Evolutionary conservation across 345 rosid genomes (phyloP).

Genomic region (Erysimum cheiranthoides): DNA sequence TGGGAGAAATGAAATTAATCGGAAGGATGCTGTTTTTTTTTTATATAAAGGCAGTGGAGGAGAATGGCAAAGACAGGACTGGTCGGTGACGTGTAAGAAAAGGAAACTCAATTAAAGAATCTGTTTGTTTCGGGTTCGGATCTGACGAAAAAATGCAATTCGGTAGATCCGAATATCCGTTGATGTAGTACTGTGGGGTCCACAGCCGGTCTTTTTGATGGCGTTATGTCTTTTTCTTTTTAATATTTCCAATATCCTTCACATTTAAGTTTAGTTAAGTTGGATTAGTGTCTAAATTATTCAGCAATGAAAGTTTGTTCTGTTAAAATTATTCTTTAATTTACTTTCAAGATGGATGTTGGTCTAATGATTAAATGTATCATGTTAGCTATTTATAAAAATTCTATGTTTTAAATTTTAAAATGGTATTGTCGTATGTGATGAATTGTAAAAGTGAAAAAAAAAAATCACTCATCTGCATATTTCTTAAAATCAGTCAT

Average conservation of each 20-base stretch:
- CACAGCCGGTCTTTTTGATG: neutral
- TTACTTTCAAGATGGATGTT: too few relatives aligned
- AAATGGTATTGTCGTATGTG: neutral
- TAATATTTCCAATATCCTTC: neutral
- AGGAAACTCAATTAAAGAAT: neutral
- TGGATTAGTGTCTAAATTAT: neutral
- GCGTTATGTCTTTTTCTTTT: neutral
- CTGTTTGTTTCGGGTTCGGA: slow-evolving; percentile 22
- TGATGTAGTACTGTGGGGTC: neutral
- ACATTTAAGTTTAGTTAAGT: neutral
- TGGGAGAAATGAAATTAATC: slow-evolving; percentile 3
- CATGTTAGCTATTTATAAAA: neutral
- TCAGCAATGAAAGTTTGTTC: neutral
- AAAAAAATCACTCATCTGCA: neutral
- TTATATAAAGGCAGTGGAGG: neutral
- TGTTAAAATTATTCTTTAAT: too few relatives aligned
- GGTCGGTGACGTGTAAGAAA: slow-evolving; percentile 30
- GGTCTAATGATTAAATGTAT: too few relatives aligned
- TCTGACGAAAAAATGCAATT: neutral
- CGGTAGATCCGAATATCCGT: slow-evolving; percentile 29
- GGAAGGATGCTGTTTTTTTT: neutral
- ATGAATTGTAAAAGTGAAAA: neutral
- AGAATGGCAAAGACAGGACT: neutral
- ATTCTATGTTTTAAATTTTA: neutral
- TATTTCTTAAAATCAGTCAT: neutral